Evolutionary conservation across 129 eudicot genomes (phyloP), one percentile per base, ranked within the genome.

Genomic region (Ambrosia artemisiifolia): DNA sequence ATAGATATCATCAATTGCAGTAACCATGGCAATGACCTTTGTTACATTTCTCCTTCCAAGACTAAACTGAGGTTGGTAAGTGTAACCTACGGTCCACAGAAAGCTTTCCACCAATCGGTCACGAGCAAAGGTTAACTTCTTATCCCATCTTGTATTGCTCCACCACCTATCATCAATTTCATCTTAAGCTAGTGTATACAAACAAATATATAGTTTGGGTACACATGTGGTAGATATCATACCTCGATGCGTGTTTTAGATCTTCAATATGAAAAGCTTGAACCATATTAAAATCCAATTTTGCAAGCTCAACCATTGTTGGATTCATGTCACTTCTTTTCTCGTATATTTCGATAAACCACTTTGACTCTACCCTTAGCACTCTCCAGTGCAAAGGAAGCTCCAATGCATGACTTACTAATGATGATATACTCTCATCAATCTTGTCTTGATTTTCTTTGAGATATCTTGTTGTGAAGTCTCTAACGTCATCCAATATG

Each of bases 1-100:
- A 50, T 85, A 85, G 42, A 72, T 42, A 74, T 85, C 89, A 47
- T 84, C 88, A 6, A 81, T 72, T 0, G 77, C 65, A 2, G 83
- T 68, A 12, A 71, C 44, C 2, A 78, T 6, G 38, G 77, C 35
- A 11, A 12, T 44, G 28, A 51, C 47, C 43, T 70, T 70, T 33
- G 77, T 59, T 33, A 67, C 1, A 4, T 63, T 42, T 43, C 51
- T 78, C 49, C 88, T 84, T 63, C 57, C 79, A 33, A 1, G 1
- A 5, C 47, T 42, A 53, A 75, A 74, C 1, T 50, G 36, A 4
- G 88, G 85, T 43, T 73, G 59, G 46, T 60, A 74, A 50, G 7
- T 18, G 2, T 46, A 12, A 51, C 79, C 86, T 20, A 75, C 11
- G 0, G 79, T 38, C 86, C 83, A 81, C 3, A 74, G 9, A 60